Evolutionary conservation across 1,284 basidiomycete species (phyloP).

Genomic region (Ceratobasidium sp.): DNA sequence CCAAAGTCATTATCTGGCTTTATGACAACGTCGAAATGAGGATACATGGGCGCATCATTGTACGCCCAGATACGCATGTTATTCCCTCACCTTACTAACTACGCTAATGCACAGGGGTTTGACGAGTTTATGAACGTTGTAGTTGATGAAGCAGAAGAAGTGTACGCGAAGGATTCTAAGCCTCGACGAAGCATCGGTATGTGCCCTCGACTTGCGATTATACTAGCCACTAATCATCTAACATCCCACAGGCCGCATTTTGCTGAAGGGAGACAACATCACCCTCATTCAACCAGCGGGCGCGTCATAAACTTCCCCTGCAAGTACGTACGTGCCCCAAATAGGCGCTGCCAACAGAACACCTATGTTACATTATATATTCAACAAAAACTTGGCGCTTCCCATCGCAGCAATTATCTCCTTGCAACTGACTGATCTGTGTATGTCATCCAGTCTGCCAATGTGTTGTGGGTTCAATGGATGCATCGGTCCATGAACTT

Average conservation of each 20-base stretch:
- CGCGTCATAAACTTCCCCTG: constrained; percentile 4
- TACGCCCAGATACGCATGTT: constrained; percentile 61
- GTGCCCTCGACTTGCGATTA: constrained; percentile 48
- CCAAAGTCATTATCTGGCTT: constrained; percentile 92
- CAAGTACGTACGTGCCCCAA: neutral
- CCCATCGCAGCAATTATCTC: neutral
- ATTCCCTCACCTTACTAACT: constrained; percentile 46
- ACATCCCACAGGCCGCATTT: constrained; percentile 76
- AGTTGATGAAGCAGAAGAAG: constrained; percentile 94
- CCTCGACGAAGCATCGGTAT: constrained; percentile 82
- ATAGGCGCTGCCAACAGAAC: neutral
- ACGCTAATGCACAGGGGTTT: constrained; percentile 76
- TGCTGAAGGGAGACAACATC: constrained; percentile 96
- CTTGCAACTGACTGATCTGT: too few relatives aligned
- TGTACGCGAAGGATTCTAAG: constrained; percentile 88
- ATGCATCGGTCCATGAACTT: neutral
- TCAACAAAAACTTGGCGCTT: constrained; percentile 13
- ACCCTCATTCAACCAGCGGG: constrained; percentile 82
- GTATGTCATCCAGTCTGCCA: too few relatives aligned
- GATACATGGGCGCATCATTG: constrained; percentile 96
- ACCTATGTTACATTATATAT: constrained; percentile 2
- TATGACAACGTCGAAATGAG: constrained; percentile 98
- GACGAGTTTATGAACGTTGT: constrained; percentile 99
- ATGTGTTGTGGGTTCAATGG: neutral
- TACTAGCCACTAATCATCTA: constrained; percentile 26